These are phyloP conservation scores for Colletotrichum cereale DNA, from an alignment of 2,329 filamentous ascomycete species.

Conservation along the genomic window DNA sequence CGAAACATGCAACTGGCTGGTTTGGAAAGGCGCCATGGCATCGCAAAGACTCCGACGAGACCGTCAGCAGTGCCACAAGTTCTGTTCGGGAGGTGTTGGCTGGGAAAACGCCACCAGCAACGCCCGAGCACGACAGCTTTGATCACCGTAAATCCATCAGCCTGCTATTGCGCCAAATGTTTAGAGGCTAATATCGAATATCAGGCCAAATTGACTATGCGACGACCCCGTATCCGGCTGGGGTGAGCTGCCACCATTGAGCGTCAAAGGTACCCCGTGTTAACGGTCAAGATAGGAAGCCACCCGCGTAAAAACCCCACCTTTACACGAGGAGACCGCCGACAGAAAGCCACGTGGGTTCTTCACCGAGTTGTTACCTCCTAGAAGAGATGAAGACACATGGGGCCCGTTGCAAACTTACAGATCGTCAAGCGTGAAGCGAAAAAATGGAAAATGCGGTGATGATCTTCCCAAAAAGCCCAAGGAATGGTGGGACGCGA, in stretches of 20 bases:
- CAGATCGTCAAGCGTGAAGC: background rate
- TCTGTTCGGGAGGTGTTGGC: conserved; percentile 56
- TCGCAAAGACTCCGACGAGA: conserved; percentile 54
- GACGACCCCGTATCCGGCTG: conserved; percentile 50
- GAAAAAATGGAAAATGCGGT: conserved; percentile 41
- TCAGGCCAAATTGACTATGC: conserved; percentile 38
- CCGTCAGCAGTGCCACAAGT: conserved; percentile 55
- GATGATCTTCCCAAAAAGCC: conserved; percentile 44
- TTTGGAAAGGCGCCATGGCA: conserved; percentile 53
- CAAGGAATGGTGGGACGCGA: conserved; percentile 54
- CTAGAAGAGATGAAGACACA: conserved; percentile 38
- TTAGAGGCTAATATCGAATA: conserved; percentile 1
- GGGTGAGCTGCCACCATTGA: conserved; percentile 43
- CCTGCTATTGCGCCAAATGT: background rate
- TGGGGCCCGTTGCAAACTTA: conserved; percentile 26
- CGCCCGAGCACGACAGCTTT: conserved; percentile 43
- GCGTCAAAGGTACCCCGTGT: background rate
- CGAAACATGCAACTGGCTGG: conserved; percentile 1
- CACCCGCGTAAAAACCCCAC: conserved; percentile 61
- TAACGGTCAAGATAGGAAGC: conserved; percentile 57
- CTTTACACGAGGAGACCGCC: conserved; percentile 54
- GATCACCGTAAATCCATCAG: background rate
- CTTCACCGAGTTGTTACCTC: conserved; percentile 56
- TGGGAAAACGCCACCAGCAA: conserved; percentile 51
- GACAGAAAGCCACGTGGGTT: conserved; percentile 56